These are phyloP conservation scores for Fusarium sublunatum DNA, from an alignment of 2,329 filamentous ascomycete species.

Conservation along the genomic window DNA sequence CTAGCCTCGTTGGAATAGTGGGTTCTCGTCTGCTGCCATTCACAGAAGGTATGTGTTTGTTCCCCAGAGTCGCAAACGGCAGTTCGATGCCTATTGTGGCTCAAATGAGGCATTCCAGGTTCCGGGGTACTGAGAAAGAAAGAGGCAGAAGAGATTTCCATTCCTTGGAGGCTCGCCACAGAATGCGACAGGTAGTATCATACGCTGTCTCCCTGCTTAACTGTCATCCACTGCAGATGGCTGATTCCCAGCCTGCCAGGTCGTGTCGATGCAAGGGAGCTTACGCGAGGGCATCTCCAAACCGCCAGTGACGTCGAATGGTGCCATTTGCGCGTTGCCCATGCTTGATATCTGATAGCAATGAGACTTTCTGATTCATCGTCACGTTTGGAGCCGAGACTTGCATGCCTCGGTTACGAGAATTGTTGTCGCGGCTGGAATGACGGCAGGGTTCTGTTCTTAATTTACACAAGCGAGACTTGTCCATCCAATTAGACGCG, in stretches of 20 bases:
- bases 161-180: conserved; percentile 1
- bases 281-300: neutral
- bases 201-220: conserved; percentile 20
- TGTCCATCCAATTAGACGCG: conserved; percentile 1
- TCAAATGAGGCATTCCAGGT: conserved; percentile 24
- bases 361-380: conserved; percentile 8
- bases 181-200: neutral
- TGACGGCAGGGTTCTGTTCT: conserved; percentile 7
- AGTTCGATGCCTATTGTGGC: neutral
- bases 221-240: neutral
- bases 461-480: neutral
- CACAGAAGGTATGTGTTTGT: neutral
- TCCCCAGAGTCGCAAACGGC: conserved; percentile 25
- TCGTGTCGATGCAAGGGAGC: conserved; percentile 22
- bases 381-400: conserved; percentile 33
- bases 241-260: neutral
- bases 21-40: neutral
- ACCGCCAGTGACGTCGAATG: conserved; percentile 1
- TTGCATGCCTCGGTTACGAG: conserved; percentile 16
- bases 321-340: conserved; percentile 9
- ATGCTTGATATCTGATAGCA: conserved; percentile 9
- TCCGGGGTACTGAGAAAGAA: neutral
- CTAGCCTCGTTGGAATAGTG: conserved; percentile 4
- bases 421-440: conserved; percentile 15
- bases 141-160: neutral